A percentile compares a stretch with the other conserved stretches of the same genome.
phyloP scores from a whole-genome alignment of 2,329 filamentous ascomycete species.

The Colletotrichum liriopes region DNA sequence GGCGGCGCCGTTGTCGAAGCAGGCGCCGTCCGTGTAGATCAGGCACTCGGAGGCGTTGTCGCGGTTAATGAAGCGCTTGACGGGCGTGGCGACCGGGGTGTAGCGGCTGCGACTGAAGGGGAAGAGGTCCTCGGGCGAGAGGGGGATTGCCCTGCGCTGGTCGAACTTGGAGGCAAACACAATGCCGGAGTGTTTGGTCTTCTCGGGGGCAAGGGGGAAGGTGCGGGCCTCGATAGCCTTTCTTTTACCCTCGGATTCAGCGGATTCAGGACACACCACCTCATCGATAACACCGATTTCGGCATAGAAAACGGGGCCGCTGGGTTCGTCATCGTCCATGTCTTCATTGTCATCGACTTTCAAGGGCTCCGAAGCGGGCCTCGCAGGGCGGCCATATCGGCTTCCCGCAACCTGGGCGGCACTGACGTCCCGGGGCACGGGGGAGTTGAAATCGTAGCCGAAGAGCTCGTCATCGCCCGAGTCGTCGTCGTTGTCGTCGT shows the following conservation, averaged over 20 bases:
- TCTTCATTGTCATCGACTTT: neutral
- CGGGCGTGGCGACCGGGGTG: neutral
- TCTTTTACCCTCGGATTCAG: neutral
- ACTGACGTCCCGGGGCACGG: slow-evolving; percentile 55
- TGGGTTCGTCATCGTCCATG: neutral
- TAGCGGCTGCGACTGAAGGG: neutral
- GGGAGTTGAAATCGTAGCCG: slow-evolving; percentile 48
- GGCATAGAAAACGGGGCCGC: neutral
- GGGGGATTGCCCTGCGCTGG: slow-evolving; percentile 42
- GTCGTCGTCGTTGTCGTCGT: neutral
- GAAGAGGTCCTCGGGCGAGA: slow-evolving; percentile 50
- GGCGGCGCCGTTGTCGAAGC: slow-evolving; percentile 57
- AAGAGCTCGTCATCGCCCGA: slow-evolving; percentile 1
- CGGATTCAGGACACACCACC: neutral
- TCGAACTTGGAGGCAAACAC: slow-evolving; percentile 53
- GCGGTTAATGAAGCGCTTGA: slow-evolving; percentile 51
- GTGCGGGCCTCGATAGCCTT: neutral
- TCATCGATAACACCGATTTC: neutral
- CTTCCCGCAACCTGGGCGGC: slow-evolving; percentile 56
- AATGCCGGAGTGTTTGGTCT: slow-evolving; percentile 12
- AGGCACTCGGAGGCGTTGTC: slow-evolving; percentile 52
- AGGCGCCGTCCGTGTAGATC: slow-evolving; percentile 64
- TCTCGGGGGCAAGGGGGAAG: neutral
- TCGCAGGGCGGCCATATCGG: slow-evolving; percentile 46
- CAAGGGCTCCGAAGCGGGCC: neutral